Percentiles rank a stretch among this genome's conserved stretches.
phyloP scores from a whole-genome alignment of 257 asterid species.

The Solanum sitiens region DNA sequence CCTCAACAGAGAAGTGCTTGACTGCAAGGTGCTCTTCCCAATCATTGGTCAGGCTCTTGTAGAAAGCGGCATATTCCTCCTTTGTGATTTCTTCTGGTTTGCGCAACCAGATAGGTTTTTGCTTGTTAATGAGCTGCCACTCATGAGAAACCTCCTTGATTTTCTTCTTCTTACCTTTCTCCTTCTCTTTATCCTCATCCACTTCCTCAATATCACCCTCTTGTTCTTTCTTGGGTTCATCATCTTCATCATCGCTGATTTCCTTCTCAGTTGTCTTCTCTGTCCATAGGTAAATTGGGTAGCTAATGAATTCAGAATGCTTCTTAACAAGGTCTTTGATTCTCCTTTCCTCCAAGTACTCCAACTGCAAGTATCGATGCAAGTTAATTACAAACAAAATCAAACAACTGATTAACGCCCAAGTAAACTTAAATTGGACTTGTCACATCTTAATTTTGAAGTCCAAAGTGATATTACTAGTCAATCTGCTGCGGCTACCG shows the following conservation, averaged over 20 bases:
- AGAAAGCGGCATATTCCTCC: constrained; percentile 4
- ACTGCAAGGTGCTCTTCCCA: constrained; percentile 2
- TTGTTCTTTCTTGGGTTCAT: constrained; percentile 4
- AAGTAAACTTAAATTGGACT: background rate
- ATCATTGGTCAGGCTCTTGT: constrained; percentile 8
- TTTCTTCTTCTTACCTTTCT: background rate
- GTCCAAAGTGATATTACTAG: background rate
- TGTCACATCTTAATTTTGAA: background rate
- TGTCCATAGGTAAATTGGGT: constrained; percentile 3
- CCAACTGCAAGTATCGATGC: background rate
- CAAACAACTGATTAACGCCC: background rate
- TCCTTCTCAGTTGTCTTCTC: constrained; percentile 8
- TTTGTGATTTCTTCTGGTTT: constrained; percentile 6
- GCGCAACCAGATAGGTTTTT: constrained; percentile 8
- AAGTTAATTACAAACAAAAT: background rate
- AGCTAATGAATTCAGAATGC: constrained; percentile 10
- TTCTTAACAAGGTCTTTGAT: constrained; percentile 4
- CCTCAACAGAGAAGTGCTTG: constrained; percentile 5
- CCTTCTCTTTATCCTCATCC: constrained; percentile 5
- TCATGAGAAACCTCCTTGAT: constrained; percentile 9
- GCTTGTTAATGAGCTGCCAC: constrained; percentile 11
- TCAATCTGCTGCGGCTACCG: background rate
- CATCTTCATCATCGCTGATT: constrained; percentile 6
- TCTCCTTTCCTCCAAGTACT: constrained; percentile 7
- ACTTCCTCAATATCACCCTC: constrained; percentile 5